These are phyloP conservation scores for Peronospora destructor DNA, from an alignment of 352 stramenopile genomes.

Conservation along the genomic window DNA sequence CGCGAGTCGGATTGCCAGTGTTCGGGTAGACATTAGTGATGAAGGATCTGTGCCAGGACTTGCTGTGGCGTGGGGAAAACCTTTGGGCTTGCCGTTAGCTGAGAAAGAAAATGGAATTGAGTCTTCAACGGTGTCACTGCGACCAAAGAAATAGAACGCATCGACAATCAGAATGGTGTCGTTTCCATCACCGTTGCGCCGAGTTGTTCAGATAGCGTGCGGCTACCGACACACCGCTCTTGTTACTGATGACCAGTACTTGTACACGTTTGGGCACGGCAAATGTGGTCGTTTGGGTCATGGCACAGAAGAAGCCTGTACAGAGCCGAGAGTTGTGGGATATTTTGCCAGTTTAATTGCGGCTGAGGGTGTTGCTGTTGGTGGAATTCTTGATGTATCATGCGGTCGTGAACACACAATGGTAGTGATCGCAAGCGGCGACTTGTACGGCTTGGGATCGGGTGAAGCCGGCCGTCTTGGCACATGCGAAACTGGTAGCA, in stretches of 20 bases:
- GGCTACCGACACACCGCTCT: conserved; percentile 75
- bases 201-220: conserved; percentile 62
- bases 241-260: conserved; percentile 48
- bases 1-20: conserved; percentile 15
- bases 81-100: conserved; percentile 54
- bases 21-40: conserved; percentile 3
- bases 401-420: conserved; percentile 86
- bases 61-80: conserved; percentile 55
- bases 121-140: conserved; percentile 8
- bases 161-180: conserved; percentile 30
- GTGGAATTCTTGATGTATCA: conserved; percentile 41
- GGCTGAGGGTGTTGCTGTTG: conserved; percentile 28
- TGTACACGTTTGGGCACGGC: conserved; percentile 79
- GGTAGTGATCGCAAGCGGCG: conserved; percentile 51
- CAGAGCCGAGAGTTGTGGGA: conserved; percentile 35
- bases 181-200: conserved; percentile 38
- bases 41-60: conserved; percentile 34
- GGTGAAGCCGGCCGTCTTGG: conserved; percentile 76
- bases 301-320: conserved; percentile 46
- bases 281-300: conserved; percentile 75
- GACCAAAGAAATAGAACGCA: conserved; percentile 7
- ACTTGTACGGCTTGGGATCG: conserved; percentile 82
- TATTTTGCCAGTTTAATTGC: conserved; percentile 54
- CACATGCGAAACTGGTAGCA: conserved; percentile 66
- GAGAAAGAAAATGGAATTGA: conserved; percentile 31